Evolutionary conservation across 1,284 basidiomycete genomes (phyloP).

Genomic region (Pseudozyma sp.): DNA sequence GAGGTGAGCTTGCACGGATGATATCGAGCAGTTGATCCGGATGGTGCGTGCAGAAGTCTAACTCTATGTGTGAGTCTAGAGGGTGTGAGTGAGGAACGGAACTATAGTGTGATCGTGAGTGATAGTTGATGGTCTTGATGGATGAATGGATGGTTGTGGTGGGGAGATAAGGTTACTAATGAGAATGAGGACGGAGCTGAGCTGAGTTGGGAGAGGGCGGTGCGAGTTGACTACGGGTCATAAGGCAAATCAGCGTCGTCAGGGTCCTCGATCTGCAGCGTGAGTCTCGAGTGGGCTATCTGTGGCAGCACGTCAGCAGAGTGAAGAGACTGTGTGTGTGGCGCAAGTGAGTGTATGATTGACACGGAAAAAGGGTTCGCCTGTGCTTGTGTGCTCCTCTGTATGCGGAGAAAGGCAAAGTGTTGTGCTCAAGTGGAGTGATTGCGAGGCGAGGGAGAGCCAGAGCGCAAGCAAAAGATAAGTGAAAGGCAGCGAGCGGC

Average conservation of each 20-base stretch:
- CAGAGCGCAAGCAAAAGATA: conserved; percentile 3
- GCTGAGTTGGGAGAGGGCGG: no score
- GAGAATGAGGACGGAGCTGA: conserved; percentile 1
- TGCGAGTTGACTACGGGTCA: background rate
- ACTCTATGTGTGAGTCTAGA: conserved; percentile 1
- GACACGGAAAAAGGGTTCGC: background rate
- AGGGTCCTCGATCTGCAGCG: conserved; percentile 3
- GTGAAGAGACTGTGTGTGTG: background rate
- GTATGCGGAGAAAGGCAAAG: background rate
- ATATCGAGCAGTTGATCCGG: background rate
- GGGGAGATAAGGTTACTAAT: conserved; percentile 1
- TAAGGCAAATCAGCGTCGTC: background rate
- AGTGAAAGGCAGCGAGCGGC: background rate
- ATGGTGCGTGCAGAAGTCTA: background rate
- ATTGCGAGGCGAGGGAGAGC: conserved; percentile 6
- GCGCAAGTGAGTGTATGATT: conserved; percentile 6
- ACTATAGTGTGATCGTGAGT: background rate
- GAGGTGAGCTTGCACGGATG: background rate
- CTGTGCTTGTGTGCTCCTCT: background rate
- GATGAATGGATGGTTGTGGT: background rate
- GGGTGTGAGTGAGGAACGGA: background rate
- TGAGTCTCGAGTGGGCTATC: background rate
- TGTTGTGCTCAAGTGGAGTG: conserved; percentile 13
- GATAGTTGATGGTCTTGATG: background rate
- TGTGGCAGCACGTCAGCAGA: background rate